phyloP scores from a whole-genome alignment of 805 yeast genomes.

The Starmerella bacillaris region DNA sequence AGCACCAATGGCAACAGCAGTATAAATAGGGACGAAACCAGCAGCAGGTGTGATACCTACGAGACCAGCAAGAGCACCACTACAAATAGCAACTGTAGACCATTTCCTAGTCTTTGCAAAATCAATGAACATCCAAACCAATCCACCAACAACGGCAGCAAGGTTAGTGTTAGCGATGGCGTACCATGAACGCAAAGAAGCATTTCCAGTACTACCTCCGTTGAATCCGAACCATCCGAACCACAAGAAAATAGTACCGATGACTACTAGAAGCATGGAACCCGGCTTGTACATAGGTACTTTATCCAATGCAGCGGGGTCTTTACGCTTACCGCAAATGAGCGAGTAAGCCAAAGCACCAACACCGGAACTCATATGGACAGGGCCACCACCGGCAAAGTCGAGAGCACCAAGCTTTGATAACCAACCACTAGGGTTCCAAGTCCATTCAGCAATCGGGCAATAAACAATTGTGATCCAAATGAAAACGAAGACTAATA shows the following conservation, averaged over 20 bases:
- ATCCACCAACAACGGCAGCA: constrained; percentile 86
- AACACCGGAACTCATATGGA: constrained; percentile 84
- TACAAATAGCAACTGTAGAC: constrained; percentile 85
- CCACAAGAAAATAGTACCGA: constrained; percentile 91
- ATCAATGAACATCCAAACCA: constrained; percentile 88
- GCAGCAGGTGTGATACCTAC: constrained; percentile 97
- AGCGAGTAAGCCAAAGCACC: constrained; percentile 91
- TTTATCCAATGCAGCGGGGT: constrained; percentile 38
- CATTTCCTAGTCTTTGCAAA: constrained; percentile 74
- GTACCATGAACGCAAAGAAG: constrained; percentile 84
- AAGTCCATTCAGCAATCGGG: constrained; percentile 93
- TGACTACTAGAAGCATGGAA: constrained; percentile 71
- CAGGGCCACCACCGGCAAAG: constrained; percentile 98
- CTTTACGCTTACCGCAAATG: constrained; percentile 80
- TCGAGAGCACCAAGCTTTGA: constrained; percentile 67
- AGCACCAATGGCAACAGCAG: constrained; percentile 68
- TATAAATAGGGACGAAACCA: constrained; percentile 85
- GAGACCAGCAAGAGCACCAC: constrained; percentile 83
- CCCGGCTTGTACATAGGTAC: constrained; percentile 89
- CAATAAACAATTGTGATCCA: constrained; percentile 94
- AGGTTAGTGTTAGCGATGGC: constrained; percentile 83
- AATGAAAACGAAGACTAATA: constrained; percentile 82
- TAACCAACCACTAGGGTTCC: constrained; percentile 92
- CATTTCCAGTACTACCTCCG: constrained; percentile 94
- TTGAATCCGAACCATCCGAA: constrained; percentile 99